A percentile compares a stretch with the other conserved stretches of the same genome.
Evolutionary conservation across 2,329 filamentous ascomycete genomes (phyloP).

Genomic region (Saccharata proteae): DNA sequence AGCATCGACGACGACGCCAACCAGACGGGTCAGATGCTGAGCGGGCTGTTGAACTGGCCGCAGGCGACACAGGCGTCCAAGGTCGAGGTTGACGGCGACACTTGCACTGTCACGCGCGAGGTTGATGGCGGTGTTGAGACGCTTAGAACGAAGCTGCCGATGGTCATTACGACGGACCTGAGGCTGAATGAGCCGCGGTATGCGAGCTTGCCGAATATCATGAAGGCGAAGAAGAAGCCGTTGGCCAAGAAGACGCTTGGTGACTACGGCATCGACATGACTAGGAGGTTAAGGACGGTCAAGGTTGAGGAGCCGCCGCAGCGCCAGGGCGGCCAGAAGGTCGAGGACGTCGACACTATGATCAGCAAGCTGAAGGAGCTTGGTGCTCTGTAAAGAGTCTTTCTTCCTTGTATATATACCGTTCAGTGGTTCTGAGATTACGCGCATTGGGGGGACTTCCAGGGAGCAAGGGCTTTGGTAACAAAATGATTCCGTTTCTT

Average conservation of each 20-base stretch:
- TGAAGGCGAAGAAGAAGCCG: constrained; percentile 99
- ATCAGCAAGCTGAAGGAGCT: constrained; percentile 91
- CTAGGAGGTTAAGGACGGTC: constrained; percentile 71
- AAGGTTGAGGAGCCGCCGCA: constrained; percentile 82
- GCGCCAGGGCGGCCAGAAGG: constrained; percentile 88
- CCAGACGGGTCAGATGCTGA: constrained; percentile 97
- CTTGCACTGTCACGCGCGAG: constrained; percentile 71
- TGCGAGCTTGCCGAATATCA: constrained; percentile 92
- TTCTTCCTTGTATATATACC: too few species aligned
- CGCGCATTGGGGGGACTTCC: too few species aligned
- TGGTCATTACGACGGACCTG: constrained; percentile 92
- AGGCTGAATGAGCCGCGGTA: constrained; percentile 91
- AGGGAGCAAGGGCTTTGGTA: too few species aligned
- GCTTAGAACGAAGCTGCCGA: constrained; percentile 68
- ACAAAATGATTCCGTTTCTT: too few species aligned
- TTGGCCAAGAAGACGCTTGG: constrained; percentile 79
- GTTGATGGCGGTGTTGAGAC: constrained; percentile 95
- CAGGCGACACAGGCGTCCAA: constrained; percentile 90
- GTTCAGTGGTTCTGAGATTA: too few species aligned
- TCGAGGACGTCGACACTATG: constrained; percentile 93
- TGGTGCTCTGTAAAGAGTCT: constrained; percentile 57
- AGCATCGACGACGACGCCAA: constrained; percentile 92
- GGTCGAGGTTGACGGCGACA: constrained; percentile 60
- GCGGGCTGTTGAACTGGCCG: constrained; percentile 79
- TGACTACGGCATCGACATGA: constrained; percentile 61